These are phyloP conservation scores for Ustilago loliicola DNA, from an alignment of 1,284 basidiomycete genomes.

Conservation along the genomic window DNA sequence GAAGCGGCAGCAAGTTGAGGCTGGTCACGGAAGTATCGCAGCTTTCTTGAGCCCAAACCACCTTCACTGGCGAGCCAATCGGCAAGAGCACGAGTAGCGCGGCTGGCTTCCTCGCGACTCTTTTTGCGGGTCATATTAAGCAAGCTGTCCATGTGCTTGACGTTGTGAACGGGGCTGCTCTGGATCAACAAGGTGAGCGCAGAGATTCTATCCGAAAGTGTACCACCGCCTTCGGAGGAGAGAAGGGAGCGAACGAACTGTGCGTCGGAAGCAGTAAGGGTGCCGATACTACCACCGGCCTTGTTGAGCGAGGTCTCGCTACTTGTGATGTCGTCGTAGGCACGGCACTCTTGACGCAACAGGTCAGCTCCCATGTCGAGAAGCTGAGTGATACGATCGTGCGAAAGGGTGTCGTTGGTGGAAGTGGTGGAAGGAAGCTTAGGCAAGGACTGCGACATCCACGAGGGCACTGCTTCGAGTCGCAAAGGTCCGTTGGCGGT, in stretches of 20 bases:
- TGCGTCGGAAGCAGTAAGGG: slow-evolving; percentile 63
- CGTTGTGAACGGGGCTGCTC: slow-evolving; percentile 89
- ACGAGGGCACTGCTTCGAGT: slow-evolving; percentile 55
- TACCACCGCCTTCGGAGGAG: slow-evolving; percentile 71
- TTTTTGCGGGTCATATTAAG: slow-evolving; percentile 87
- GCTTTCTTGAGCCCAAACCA: slow-evolving; percentile 78
- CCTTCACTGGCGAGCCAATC: slow-evolving; percentile 87
- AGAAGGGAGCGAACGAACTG: slow-evolving; percentile 68
- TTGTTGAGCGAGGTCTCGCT: slow-evolving; percentile 56
- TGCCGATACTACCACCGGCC: slow-evolving; percentile 58
- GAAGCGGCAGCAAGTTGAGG: slow-evolving; percentile 77
- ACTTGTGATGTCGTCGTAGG: slow-evolving; percentile 59
- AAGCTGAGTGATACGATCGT: slow-evolving; percentile 53
- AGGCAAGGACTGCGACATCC: slow-evolving; percentile 47
- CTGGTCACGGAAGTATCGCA: slow-evolving; percentile 93
- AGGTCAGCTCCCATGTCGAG: slow-evolving; percentile 55
- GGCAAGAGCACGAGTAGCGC: slow-evolving; percentile 88
- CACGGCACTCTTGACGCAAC: slow-evolving; percentile 57
- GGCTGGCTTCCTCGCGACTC: slow-evolving; percentile 88
- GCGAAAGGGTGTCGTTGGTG: slow-evolving; percentile 17
- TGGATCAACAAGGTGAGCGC: slow-evolving; percentile 92
- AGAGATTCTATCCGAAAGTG: slow-evolving; percentile 91
- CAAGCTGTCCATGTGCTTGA: slow-evolving; percentile 74
- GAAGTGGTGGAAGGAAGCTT: slow-evolving; percentile 32
- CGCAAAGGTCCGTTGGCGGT: slow-evolving; percentile 33